Base-by-base conservation (phyloP, 2,329 filamentous ascomycete species). In the Hymenoscyphus albidus region DNA sequence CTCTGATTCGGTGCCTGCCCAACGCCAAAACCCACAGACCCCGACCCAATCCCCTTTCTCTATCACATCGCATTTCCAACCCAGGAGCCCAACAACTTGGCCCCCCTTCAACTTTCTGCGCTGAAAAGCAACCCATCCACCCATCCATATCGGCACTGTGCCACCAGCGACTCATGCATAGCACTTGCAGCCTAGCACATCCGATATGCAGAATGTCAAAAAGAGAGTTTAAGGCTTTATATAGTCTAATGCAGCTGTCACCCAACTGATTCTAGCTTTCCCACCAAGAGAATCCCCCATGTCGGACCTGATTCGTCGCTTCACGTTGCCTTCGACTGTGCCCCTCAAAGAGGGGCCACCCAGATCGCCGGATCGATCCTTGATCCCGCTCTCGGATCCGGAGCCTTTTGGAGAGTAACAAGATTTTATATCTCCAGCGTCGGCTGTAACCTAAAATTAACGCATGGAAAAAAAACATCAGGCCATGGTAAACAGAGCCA, bases 91-190 rank as follows among this genome's bases (percentile, higher is more conserved):
- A 48, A 18, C 10, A 48, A 48, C 18, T n/a, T 51, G 44, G 44
- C 44, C n/a, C n/a, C 44, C 22, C 44, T 27, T 27, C 27, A 27
- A 22, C 22, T 22, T 51, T 51, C 44, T 51, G 44, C 44, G 44
- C 14, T 22, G 18, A n/a, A 31, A 22, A 44, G 35, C 7, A 55
- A 58, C 27, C 32, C 54, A 58, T 35, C 44, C n/a, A 51, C 44
- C 44, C 27, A 27, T 38, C 38, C 57, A 42, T 59, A 59, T 63
- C 62, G 62, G 62, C 62, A 63, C 62, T 63, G 62, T 54, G 62
- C 56, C 40, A 27, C 44, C 62, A 51, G 54, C 62, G 57, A 63
- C 62, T 59, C 62, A 59, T 59, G 62, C 62, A 63, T 9, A 42
- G 31, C 38, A 10, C 39, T 51, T n/a, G 22, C 51, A 58, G 14